Conservation (phyloP, 495 filamentous ascomycete species). For the Penicillium dipodomyicola region DNA sequence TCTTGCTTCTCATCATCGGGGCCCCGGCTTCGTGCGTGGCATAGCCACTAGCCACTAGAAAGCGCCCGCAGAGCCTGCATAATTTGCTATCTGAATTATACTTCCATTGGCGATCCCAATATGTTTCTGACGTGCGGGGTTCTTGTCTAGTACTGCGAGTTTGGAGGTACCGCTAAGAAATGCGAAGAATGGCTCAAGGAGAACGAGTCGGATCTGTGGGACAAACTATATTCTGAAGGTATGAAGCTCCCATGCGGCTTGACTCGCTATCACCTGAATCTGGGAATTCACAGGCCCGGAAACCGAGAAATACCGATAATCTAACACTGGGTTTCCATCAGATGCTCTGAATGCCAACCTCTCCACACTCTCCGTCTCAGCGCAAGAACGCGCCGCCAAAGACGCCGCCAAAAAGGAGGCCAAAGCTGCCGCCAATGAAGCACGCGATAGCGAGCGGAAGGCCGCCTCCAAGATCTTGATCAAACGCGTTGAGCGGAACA, state of each 20-base stretch:
- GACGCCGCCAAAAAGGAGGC: slow-evolving; percentile 93
- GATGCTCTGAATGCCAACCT: slow-evolving; percentile 81
- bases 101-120: neutral
- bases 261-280: neutral
- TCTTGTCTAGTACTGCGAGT: slow-evolving; percentile 97
- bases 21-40: slow-evolving; percentile 1
- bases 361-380: slow-evolving; percentile 79
- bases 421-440: slow-evolving; percentile 81
- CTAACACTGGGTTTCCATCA: slow-evolving; percentile 29
- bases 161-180: slow-evolving; percentile 96
- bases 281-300: neutral
- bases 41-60: slow-evolving; percentile 4
- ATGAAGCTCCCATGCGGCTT: slow-evolving; percentile 15
- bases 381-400: slow-evolving; percentile 87
- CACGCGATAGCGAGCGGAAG: slow-evolving; percentile 71
- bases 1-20: slow-evolving; percentile 1
- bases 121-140: slow-evolving; percentile 4
- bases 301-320: neutral
- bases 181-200: slow-evolving; percentile 93
- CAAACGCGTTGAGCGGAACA: slow-evolving; percentile 96
- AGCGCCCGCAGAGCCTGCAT: neutral
- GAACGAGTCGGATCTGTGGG: slow-evolving; percentile 68
- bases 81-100: neutral
- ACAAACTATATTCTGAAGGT: slow-evolving; percentile 82
- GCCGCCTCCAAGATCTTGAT: slow-evolving; percentile 80